Evolutionary conservation across 2,329 filamentous ascomycete genomes (phyloP).

Genomic region (Aspergillus texensis): DNA sequence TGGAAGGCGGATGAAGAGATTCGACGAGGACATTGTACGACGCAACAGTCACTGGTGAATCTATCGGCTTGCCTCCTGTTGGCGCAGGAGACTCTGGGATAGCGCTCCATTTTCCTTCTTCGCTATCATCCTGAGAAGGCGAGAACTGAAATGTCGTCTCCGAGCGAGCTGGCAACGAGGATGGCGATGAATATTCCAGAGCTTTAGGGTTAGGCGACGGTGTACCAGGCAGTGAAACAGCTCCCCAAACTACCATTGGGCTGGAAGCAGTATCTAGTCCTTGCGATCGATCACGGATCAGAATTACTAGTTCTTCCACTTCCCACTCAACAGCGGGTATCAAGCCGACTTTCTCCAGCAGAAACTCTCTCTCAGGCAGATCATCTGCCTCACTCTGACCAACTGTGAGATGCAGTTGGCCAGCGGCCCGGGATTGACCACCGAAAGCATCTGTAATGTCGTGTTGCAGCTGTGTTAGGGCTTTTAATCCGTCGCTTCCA

Average conservation of each 20-base stretch:
- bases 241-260: constrained; percentile 8
- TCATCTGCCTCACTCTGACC: constrained; percentile 7
- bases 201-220: not conserved
- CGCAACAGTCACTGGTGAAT: not conserved
- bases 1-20: constrained; percentile 2
- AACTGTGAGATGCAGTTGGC: constrained; percentile 7
- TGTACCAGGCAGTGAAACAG: not conserved
- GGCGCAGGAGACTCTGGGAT: not conserved
- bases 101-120: constrained; percentile 2
- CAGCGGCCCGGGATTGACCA: not conserved
- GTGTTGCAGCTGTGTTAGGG: not conserved
- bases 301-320: constrained; percentile 1
- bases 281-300: constrained; percentile 9
- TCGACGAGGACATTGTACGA: constrained; percentile 14
- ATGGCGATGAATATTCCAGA: not conserved
- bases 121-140: not conserved
- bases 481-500: not conserved
- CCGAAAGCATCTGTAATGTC: constrained; percentile 2
- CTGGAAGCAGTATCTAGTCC: not conserved
- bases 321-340: constrained; percentile 7
- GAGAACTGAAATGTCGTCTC: not conserved
- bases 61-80: not conserved
- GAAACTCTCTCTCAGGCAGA: not conserved
- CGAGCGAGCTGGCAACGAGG: not conserved
- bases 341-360: constrained; percentile 5